Base-by-base conservation (phyloP, 345 rosid genomes). In the Citrus maxima region DNA sequence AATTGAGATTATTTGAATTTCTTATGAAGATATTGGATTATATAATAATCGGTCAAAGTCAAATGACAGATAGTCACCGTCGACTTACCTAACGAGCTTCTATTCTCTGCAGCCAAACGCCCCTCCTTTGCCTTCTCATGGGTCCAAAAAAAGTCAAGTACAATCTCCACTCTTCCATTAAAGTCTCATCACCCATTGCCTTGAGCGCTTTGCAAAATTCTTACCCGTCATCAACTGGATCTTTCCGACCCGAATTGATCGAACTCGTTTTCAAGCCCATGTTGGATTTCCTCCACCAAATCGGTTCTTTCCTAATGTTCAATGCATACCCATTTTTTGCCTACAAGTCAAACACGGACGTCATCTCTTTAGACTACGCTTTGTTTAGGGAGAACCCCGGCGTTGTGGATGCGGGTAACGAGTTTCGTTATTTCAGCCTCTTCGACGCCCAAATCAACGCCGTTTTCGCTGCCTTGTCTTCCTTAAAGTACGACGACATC, bases 381-480 rank as follows among this genome's bases (percentile, higher is more conserved):
- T 80, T 96, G 79, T 89, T 96, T 37, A 82, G 95, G 51, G 97
- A 96, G 65, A 96, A 96, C 71, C 97, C 98, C 0, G 98, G 98
- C 38, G 92, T 91, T 35, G 94, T 88, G 58, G 99, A 94, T 78
- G 32, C 95, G 10, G 92, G 97, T 13, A 96, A 93, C 35, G 97
- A 98, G 62, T 69, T 90, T 2, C 73, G 94, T 0, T 96, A 96
- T 76, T 90, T 88, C 22, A 94, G 80, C 74, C 92, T 94, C 67
- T 96, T 96, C n/a, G 98, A 96, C 59, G 99, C 99, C 40, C 98
- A 96, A 77, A 86, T 96, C 81, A 98, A 96, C 78, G 98, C 99
- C 80, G 97, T 96, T 69, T 96, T 93, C 42, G 95, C 95, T 0
- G 99, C 99, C 0, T 73, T 94, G 91, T 94, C 98, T 0, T 95